Conservation (phyloP, 495 filamentous ascomycete species). For the Endocarpon pusillum region DNA sequence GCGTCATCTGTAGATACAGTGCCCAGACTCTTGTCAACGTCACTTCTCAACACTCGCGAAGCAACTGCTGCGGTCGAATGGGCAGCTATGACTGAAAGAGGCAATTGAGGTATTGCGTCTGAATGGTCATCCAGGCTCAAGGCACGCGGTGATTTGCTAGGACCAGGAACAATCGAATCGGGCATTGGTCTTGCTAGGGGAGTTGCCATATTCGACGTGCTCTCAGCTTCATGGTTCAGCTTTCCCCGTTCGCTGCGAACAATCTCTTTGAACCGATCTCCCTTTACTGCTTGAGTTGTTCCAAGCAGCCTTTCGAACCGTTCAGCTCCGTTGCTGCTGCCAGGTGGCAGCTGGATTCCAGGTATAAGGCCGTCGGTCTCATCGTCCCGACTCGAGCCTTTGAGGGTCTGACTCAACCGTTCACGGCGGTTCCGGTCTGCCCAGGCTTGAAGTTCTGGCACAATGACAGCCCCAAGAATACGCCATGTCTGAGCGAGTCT, state of each 20-base stretch:
- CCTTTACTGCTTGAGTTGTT: slow-evolving; percentile 22
- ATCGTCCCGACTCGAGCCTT: slow-evolving; percentile 2
- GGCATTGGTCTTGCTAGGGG: slow-evolving; percentile 54
- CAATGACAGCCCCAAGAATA: slow-evolving; percentile 43
- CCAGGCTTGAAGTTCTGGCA: slow-evolving; percentile 39
- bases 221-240: slow-evolving; percentile 37
- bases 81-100: slow-evolving; percentile 26
- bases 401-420: slow-evolving; percentile 15
- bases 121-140: slow-evolving; percentile 18
- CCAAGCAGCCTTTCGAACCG: slow-evolving; percentile 15
- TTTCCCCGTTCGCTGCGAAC: slow-evolving; percentile 22
- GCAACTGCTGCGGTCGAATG: slow-evolving; percentile 5
- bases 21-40: slow-evolving; percentile 19
- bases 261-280: slow-evolving; percentile 26
- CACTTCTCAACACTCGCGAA: neutral
- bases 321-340: neutral
- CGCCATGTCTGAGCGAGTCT: slow-evolving; percentile 63
- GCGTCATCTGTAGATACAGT: slow-evolving; percentile 5
- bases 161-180: slow-evolving; percentile 25
- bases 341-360: neutral
- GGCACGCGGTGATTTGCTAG: slow-evolving; percentile 17
- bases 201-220: slow-evolving; percentile 62
- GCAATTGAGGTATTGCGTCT: slow-evolving; percentile 26
- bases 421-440: slow-evolving; percentile 36
- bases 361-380: neutral